Base-by-base conservation (phyloP, 257 asterid species). In the Fraxinus anomala region DNA sequence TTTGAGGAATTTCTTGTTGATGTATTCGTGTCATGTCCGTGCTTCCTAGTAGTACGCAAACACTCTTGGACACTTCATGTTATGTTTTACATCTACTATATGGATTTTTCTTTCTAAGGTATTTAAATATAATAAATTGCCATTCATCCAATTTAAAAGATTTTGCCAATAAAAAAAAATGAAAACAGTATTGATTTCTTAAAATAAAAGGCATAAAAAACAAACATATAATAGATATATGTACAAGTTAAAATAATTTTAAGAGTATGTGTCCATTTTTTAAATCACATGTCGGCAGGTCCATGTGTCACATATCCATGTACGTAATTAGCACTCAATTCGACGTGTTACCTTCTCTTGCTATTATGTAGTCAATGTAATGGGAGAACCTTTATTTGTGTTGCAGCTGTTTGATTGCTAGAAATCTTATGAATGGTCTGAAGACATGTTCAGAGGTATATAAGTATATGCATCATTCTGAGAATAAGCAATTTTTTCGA, bases 351-450 rank as follows among this genome's bases (percentile, higher is more conserved):
- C 7, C 34, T 34, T 70, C 54, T 49, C 69, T 75, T 10, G 36
- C n/a, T 36, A 34, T 66, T 68, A 74, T 73, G 28, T 70, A 59
- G 51, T 73, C 65, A 47, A 76, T 70, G 65, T 82, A 71, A 70
- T 67, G 82, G 82, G 76, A 79, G 73, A 68, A 30, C 67, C 73
- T 72, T 72, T 80, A 24, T 86, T 65, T 85, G 80, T 77, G 80
- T 76, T 86, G 81, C 98, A 96, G 99, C 88, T 93, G 99, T 82
- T 81, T 92, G 88, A 96, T 93, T 77, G 96, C 98, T 54, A 92
- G 99, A 79, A 96, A 96, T 85, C 88, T 92, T 72, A 83, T 96
- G 97, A 88, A 84, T 85, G 97, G 97, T 81, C 76, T 90, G 87
- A 96, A 89, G 84, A 92, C 87, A 44, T 93, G 99, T 81, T 80